Evolutionary conservation across 176 grass and related monocot genomes (phyloP), one percentile per base, ranked within the genome.

Genomic region (Eragrostis curvula): DNA sequence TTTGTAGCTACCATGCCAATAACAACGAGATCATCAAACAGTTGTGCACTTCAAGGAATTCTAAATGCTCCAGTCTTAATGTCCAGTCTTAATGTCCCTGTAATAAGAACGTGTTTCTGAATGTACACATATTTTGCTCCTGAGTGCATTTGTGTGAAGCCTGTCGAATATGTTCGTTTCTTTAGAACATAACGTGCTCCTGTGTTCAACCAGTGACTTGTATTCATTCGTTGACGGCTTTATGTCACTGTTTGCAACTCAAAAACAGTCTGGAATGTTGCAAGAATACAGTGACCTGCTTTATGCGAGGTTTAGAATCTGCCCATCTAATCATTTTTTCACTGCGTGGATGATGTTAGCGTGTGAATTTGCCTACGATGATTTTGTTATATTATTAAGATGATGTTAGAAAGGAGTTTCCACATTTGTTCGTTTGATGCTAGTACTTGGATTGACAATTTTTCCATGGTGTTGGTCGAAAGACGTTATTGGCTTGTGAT

Each of bases 101-200:
- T 89, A 89, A 90, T 86, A 86, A 90, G 41, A 60, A 25, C 0
- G 15, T 41, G 21, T 15, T 28, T 77, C 28, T 61, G 42, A 75
- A 64, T 69, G 12, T 60, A 28, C 21, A 50, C 29, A 58, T 58
- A 10, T 67, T 57, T 20, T 41, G 61, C 40, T 78, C 45, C 16
- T 79, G 50, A 17, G 5, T 17, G 39, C 27, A 62, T 62, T 42
- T 27, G 48, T 20, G 0, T 68, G 41, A 42, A 50, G 40, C 25
- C 1, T 48, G 41, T 40, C 6, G 9, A 42, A 52, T 60, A 5
- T 18, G 58, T 74, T 68, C 8, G 2, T 28, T 28, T 50, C 42
- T 20, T 27, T 57, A 29, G 10, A 75, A 17, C 41, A 29, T 1
- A n/a, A 32, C n/a, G 21, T 29, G 41, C 29, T 39, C 39, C 1